Evolutionary conservation across 1,284 basidiomycete genomes (phyloP), one percentile per base, ranked within the genome.

Genomic region (Phylloporus gajari): DNA sequence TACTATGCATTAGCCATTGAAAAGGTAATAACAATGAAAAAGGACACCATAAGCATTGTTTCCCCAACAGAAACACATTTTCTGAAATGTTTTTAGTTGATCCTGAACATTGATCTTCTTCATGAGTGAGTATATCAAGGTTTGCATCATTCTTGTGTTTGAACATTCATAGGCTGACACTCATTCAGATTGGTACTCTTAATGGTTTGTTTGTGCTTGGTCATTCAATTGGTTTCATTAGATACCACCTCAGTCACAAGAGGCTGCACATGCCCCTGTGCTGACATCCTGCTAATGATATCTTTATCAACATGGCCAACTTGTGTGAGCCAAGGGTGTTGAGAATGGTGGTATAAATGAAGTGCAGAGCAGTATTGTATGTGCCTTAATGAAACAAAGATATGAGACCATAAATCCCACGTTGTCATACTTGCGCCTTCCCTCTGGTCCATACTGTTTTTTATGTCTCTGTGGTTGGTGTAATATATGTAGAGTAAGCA

Each of bases 1-100:
- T 97, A 99, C 88, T 99, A 98, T 81, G 97, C 97, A n/a, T 91
- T 99, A 72, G 97, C 96, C 61, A 97, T 99, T 76, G 97, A 99
- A 90, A 96, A 95, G 85, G 97, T 99, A 70, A 99, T 97, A 58
- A 97, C 97, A 63, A 88, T 96, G 71, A 99, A 99, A 93, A 98
- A 99, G 88, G 97, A 97, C 84, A 97, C 96, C 53, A 91, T 95
- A 75, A 85, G 90, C 86, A 12, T 61, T 48, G 21, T 32, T 48
- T 56, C 30, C 23, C 35, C 19, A 58, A 56, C 23, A 21, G 46
- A 46, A 46, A 46, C 21, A 46, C 21, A 46, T 46, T 9, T 19
- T 62, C 59, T 75, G 32, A 77, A 32, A 13, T 5, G 3, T 58
- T 5, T 8, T 19, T 76, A 91, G 88, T 90, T 96, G 77, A 96